Evolutionary conservation across 176 grass and related monocot species (phyloP), one percentile per base, ranked within the genome.

Genomic region (Aegilops sharonensis): DNA sequence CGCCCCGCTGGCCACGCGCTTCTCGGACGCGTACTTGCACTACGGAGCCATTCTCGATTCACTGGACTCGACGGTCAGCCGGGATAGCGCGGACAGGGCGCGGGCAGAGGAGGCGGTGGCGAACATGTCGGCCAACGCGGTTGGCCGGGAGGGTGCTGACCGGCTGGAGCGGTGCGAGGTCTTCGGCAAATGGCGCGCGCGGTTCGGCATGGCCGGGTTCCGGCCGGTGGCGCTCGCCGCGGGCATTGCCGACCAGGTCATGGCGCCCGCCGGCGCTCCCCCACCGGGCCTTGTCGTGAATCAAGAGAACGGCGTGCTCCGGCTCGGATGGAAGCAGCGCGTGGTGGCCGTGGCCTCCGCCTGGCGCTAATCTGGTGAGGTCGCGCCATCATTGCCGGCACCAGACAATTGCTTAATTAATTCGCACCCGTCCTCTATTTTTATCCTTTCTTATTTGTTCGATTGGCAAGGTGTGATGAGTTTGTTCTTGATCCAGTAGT

Each of bases 191-290:
- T 97, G 95, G 92, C 92, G 92, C 47, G 86, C 95, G 24, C 62
- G 95, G 72, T 89, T 97, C 86, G 87, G 90, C 84, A 97, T 97
- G 95, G 95, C 95, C 3, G 95, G 95, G 14, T 89, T 97, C 84
- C 61, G 79, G 0, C 86, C 86, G 8, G 69, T 91, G 77, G 43
- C 90, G 68, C 84, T 94, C 56, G 59, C 36, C 8, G 5, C 86
- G 27, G 43, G 75, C 81, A 84, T 94, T 67, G 86, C 84, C 1
- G 85, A 94, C 17, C 86, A 82, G 84, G 92, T 97, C 52, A 8
- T 71, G 12, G 86, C 90, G 6, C 87, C 86, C 63, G 54, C 71
- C 54, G 75, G 72, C 9, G 69, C 78, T 0, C 8, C 65, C 15
- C 59, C 48, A 13, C 73, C 73, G 1, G 90, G 86, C 17, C 75